Base-by-base conservation (phyloP, 495 filamentous ascomycete species). In the Aspergillus haitiensis region DNA sequence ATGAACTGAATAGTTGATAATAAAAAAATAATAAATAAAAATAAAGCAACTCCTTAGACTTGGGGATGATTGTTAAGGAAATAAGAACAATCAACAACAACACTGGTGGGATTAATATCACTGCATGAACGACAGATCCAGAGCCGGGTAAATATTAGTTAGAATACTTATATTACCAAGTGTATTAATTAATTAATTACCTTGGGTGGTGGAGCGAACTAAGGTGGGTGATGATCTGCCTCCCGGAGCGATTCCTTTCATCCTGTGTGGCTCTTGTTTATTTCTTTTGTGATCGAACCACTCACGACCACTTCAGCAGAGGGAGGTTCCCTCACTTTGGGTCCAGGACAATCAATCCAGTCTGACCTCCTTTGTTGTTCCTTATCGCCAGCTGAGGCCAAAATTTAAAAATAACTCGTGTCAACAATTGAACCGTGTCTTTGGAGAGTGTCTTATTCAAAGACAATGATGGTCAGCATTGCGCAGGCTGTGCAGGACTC, bases 111-210 rank as follows among this genome's bases (percentile, higher is more conserved):
- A 47, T 18, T 47, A 16, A 21, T 47, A 21, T 21, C 21, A 47
- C 27, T 47, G 44, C 44, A 47, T 21, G 34, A 42, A 54, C 52
- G 52, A 40, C 34, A 39, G 15, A 27, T 37, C n/a, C 34, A 18
- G 32, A 35, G 32, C 39, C 12, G 42, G 16, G 42, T 46, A 16
- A 16, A 46, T 6, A 13, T 46, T 13, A 46, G 8, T 16, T 16
- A 16, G 42, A 16, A 46, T 16, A 13, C 18, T 40, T 9, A 40
- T 9, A 10, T 13, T 13, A 40, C 37, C 37, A 16, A 47, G 15
- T 15, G 6, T 47, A 21, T 10, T n/a, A 18, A 16, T 47, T 5
- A 47, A 27, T 27, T 27, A 27, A 27, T 1, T 27, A 27, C 21
- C 21, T 27, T 27, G 21, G 21, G 21, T 27, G 21, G 21, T 27